These are phyloP conservation scores for Coemansia sp. DNA, from an alignment of 192 early-diverging fungal species.

Conservation along the genomic window DNA sequence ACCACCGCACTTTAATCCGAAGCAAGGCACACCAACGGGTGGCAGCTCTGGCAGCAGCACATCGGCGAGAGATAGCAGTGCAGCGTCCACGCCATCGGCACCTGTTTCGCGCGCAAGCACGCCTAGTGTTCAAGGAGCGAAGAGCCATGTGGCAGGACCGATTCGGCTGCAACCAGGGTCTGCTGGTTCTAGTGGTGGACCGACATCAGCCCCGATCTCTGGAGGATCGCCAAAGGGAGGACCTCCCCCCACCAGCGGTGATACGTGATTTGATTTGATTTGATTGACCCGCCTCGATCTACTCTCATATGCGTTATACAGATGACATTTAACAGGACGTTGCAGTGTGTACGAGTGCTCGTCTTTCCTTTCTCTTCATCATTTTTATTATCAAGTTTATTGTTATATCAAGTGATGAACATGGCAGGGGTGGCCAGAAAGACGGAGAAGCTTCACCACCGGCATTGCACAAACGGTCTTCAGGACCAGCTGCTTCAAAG, in stretches of 20 bases:
- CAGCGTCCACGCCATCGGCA: conserved; percentile 11
- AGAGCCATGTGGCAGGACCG: not conserved
- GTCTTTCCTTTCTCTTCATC: no score
- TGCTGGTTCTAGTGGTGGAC: not conserved
- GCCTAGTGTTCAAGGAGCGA: conserved; percentile 17
- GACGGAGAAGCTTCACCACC: not conserved
- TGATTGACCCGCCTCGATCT: no score
- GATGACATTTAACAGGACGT: no score
- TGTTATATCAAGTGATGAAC: no score
- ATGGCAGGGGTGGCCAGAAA: not conserved
- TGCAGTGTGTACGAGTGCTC: no score
- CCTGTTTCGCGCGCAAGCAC: conserved; percentile 40
- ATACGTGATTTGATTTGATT: no score
- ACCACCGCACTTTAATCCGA: not conserved
- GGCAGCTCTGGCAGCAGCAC: conserved; percentile 9
- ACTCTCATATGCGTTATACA: no score
- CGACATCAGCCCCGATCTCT: not conserved
- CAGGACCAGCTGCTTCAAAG: not conserved
- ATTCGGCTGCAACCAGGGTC: not conserved
- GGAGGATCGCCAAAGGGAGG: no score
- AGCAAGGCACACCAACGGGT: not conserved
- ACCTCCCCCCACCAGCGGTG: no score
- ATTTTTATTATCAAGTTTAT: no score
- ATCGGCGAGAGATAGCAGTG: conserved; percentile 10
- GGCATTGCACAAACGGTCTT: not conserved